These are phyloP conservation scores for Graphilbum fragrans DNA, from an alignment of 2,329 filamentous ascomycete genomes.

Conservation along the genomic window DNA sequence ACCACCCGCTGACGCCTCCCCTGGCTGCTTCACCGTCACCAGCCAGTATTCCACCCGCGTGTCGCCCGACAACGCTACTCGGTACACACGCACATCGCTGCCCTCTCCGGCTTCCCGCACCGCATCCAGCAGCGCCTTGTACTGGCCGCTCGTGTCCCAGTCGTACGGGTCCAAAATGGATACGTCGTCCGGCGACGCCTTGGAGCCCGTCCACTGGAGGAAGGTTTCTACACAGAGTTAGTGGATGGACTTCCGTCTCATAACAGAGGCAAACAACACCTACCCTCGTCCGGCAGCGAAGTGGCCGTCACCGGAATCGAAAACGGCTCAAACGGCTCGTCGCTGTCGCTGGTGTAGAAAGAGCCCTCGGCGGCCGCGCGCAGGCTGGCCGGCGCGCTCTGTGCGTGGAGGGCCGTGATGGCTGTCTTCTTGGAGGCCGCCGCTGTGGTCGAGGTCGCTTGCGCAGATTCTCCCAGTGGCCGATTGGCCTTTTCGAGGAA, in stretches of 20 bases:
- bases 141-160: constrained; percentile 64
- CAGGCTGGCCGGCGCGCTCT: constrained; percentile 46
- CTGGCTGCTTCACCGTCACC: constrained; percentile 36
- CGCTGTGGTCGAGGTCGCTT: constrained; percentile 12
- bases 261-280: constrained; percentile 14
- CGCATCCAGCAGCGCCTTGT: constrained; percentile 55
- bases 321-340: constrained; percentile 76
- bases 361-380: constrained; percentile 35
- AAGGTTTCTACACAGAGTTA: constrained; percentile 46
- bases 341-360: constrained; percentile 70
- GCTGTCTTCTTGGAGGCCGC: constrained; percentile 5
- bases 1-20: constrained; percentile 30
- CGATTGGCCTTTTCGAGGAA: constrained; percentile 83
- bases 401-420: background rate
- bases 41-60: constrained; percentile 72
- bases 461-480: constrained; percentile 52
- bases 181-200: constrained; percentile 40
- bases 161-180: constrained; percentile 54
- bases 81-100: constrained; percentile 63
- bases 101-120: constrained; percentile 52
- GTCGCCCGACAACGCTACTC: constrained; percentile 43
- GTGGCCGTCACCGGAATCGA: constrained; percentile 47
- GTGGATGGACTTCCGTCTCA: too few relatives aligned
- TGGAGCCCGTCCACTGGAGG: constrained; percentile 51
- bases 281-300: constrained; percentile 50